phyloP scores from a whole-genome alignment of 1,139 yeast species.

The Pichia sp. region DNA sequence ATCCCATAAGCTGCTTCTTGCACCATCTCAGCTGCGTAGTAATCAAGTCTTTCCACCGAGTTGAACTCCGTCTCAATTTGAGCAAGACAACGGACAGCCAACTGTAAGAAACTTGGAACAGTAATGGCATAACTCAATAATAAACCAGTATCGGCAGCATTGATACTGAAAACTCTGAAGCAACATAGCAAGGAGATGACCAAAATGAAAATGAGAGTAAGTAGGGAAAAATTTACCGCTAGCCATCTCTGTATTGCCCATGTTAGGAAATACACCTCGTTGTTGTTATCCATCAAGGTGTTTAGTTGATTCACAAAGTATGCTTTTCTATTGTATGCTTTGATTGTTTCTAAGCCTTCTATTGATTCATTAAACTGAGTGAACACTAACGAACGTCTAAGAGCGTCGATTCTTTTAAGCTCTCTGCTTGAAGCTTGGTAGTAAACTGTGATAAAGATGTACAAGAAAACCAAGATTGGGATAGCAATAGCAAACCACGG shows the following conservation, averaged over 20 bases:
- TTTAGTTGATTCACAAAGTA: slow-evolving; percentile 48
- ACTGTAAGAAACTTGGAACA: slow-evolving; percentile 44
- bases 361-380: slow-evolving; percentile 73
- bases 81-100: slow-evolving; percentile 48
- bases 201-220: slow-evolving; percentile 47
- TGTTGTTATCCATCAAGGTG: slow-evolving; percentile 53
- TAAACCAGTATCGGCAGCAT: slow-evolving; percentile 67
- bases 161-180: slow-evolving; percentile 54
- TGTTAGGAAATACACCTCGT: slow-evolving; percentile 64
- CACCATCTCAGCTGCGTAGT: slow-evolving; percentile 11
- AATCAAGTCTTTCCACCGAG: slow-evolving; percentile 46
- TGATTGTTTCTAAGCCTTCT: slow-evolving; percentile 66
- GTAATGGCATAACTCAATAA: slow-evolving; percentile 53
- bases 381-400: slow-evolving; percentile 70
- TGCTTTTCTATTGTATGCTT: slow-evolving; percentile 43
- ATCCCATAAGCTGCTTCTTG: not conserved
- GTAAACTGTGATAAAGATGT: slow-evolving; percentile 49
- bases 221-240: slow-evolving; percentile 55
- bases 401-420: slow-evolving; percentile 75
- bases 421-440: slow-evolving; percentile 77
- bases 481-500: slow-evolving; percentile 65
- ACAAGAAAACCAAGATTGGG: slow-evolving; percentile 46
- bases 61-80: slow-evolving; percentile 49
- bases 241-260: slow-evolving; percentile 75
- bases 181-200: slow-evolving; percentile 56